Evolutionary conservation across 257 asterid genomes (phyloP).

Genomic region (Plectranthus barbatus): DNA sequence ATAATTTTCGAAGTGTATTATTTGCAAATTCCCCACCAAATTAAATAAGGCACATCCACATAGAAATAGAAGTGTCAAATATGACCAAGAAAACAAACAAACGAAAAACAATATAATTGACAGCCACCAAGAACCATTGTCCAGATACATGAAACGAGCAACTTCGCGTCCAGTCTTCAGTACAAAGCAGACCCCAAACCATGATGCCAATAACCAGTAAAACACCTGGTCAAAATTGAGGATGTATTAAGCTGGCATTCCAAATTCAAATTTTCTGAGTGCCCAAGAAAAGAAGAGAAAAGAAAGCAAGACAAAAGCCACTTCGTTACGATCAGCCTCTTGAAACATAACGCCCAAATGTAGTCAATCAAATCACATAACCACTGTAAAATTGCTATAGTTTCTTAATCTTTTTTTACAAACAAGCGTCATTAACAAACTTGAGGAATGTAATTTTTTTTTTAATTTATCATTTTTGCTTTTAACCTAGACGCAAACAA

Average conservation of each 20-base stretch:
- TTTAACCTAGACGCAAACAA: neutral
- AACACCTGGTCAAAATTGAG: slow-evolving; percentile 39
- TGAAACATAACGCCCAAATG: neutral
- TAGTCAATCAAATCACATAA: neutral
- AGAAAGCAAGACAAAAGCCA: neutral
- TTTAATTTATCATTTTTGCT: too few relatives aligned
- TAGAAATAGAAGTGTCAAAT: slow-evolving; percentile 55
- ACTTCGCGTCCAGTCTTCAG: slow-evolving; percentile 63
- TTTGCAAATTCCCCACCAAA: slow-evolving; percentile 72
- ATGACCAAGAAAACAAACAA: slow-evolving; percentile 64
- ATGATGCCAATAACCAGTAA: slow-evolving; percentile 43
- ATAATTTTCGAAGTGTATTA: slow-evolving; percentile 64
- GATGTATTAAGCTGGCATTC: neutral
- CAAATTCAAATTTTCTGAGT: neutral
- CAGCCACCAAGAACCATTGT: slow-evolving; percentile 45
- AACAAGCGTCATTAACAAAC: neutral
- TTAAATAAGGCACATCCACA: slow-evolving; percentile 62
- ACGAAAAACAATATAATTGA: slow-evolving; percentile 31
- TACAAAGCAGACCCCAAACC: slow-evolving; percentile 54
- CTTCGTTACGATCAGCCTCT: neutral
- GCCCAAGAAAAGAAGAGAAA: neutral
- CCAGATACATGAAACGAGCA: slow-evolving; percentile 46
- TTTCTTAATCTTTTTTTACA: too few relatives aligned
- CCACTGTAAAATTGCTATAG: too few relatives aligned
- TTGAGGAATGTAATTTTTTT: too few relatives aligned